Evolutionary conservation across 1,139 yeast species (phyloP), one percentile per base, ranked within the genome.

Genomic region (Sugiyamaella sp.): DNA sequence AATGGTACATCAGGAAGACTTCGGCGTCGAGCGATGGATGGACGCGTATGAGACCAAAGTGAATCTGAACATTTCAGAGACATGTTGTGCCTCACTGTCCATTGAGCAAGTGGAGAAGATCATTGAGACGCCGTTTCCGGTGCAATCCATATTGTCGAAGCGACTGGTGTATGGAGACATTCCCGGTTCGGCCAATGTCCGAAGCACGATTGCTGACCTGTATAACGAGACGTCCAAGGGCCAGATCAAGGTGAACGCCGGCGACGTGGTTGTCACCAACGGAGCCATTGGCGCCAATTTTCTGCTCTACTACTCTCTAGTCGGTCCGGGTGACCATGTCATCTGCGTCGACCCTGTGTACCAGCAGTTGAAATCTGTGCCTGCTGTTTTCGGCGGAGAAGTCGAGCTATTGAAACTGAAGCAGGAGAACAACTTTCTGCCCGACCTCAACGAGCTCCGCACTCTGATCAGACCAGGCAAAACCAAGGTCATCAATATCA

Each of bases 201-300:
- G 78, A 49, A 16, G 50, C 2, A 67, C 66, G 1, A 73, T 80
- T 45, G 73, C 77, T 4, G 55, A 65, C 1, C 54, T 79, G 29
- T 76, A 78, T 62, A 71, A 71, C 47, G 67, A 63, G n/a, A 65
- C 67, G 3, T 60, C 63, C 17, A 40, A 42, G n/a, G 57, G 61
- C 6, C 52, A 50, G 14, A 57, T 61, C 41, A 55, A 54, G 27
- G 55, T 75, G 14, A 54, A 56, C 2, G 50, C 60, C 0, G 74
- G 74, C 1, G 65, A 79, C 52, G 74, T 81, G 19, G 72, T 80
- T 16, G 65, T 80, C 29, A 77, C 84, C 21, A 80, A 80, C 62
- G 85, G 85, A 14, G 84, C 84, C 3, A 81, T 81, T 64, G 85
- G 81, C 2, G 85, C 80, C 45, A 81, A 81, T 60, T 81, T 79